Conservation (phyloP, 2,329 filamentous ascomycete genomes). For the Beauveria asiatica region DNA sequence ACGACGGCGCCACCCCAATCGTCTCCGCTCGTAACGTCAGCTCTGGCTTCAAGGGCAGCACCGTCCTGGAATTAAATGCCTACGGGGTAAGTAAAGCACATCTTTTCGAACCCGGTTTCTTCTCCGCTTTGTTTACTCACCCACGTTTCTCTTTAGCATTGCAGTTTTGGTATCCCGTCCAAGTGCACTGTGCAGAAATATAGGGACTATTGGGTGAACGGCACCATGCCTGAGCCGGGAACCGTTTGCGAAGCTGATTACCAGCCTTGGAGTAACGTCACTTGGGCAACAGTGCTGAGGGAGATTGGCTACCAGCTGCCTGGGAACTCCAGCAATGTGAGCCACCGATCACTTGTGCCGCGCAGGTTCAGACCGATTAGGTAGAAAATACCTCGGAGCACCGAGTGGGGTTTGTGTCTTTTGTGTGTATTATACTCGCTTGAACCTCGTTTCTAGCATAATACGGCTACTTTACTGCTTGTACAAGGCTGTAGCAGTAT, state of each 20-base stretch:
- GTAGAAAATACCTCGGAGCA: too few species aligned
- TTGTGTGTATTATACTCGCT: too few species aligned
- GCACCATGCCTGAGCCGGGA: conserved; percentile 7
- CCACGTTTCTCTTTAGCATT: not conserved
- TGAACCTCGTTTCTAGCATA: too few species aligned
- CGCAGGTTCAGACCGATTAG: not conserved
- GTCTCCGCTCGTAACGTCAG: conserved; percentile 29
- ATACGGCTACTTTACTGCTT: too few species aligned
- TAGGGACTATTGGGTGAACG: conserved; percentile 10
- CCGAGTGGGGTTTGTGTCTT: too few species aligned
- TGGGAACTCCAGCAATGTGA: not conserved
- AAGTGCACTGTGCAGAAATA: conserved; percentile 8
- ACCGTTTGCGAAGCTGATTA: conserved; percentile 10
- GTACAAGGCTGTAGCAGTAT: too few species aligned
- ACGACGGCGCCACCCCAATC: conserved; percentile 31
- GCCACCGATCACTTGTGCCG: not conserved
- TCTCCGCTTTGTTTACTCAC: not conserved
- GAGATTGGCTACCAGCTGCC: not conserved
- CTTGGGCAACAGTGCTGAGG: not conserved
- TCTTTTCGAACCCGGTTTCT: not conserved
- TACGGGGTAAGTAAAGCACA: conserved; percentile 24
- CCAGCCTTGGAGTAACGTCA: conserved; percentile 4
- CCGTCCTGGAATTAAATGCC: conserved; percentile 27
- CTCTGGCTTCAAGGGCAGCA: conserved; percentile 27
- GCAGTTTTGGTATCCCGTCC: not conserved